Evolutionary conservation across 1,284 basidiomycete genomes (phyloP), one percentile per base, ranked within the genome.

Genomic region (Rhodotorula glutinis): DNA sequence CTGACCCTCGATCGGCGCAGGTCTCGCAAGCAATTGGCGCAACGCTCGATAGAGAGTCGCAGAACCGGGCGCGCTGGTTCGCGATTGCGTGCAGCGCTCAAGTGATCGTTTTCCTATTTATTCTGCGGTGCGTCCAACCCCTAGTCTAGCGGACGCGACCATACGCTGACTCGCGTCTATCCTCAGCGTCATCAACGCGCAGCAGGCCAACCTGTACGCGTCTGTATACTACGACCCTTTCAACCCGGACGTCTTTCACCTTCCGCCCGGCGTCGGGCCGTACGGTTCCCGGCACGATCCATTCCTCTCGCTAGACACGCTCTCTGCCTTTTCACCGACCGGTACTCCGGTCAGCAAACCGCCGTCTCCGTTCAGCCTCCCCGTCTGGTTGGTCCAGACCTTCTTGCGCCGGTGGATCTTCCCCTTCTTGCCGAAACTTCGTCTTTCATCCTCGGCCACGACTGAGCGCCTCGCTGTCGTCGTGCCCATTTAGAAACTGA

Each of bases 141-240:
- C 3, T 10, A 27, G 27, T 7, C 33, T n/a, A 1, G 38, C 21
- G 19, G 21, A 33, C 4, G 1, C 17, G 16, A n/a, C n/a, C n/a
- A n/a, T n/a, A 10, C 30, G 19, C 40, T 30, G 13, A 40, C 38
- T 3, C 9, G 1, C 21, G 52, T 27, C 19, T 53, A 5, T 9
- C 10, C 8, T 19, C 10, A 72, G 65, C 2, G 57, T 66, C 53
- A 65, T 69, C 29, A 65, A 72, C 54, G 38, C 70, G 1, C 67
- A 63, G 29, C 44, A 66, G 14, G 53, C 63, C 23, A 55, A 60
- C 27, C 53, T 67, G 11, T 65, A 62, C 46, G 59, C 70, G 27
- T 63, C 70, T 21, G 40, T 69, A 9, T 72, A 73, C 47, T 62
- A 66, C 70, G 74, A 75, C 60, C 72, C 74, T 5, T 73, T 75